phyloP scores from a whole-genome alignment of 495 filamentous ascomycete species.

The Xylaria venustula region DNA sequence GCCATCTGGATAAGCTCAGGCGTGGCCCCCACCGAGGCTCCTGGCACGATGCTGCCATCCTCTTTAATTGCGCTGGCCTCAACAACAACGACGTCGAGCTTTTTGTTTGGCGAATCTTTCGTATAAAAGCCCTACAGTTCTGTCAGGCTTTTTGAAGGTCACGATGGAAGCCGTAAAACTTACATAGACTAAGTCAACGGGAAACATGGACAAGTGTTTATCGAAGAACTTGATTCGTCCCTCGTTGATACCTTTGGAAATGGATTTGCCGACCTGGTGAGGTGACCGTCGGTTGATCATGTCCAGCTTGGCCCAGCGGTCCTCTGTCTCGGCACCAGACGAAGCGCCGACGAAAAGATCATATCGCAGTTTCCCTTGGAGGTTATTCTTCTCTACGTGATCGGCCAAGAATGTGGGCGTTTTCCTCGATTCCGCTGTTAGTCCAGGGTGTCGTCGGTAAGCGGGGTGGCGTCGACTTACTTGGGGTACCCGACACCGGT shows the following conservation, averaged over 20 bases:
- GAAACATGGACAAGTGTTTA: conserved; percentile 92
- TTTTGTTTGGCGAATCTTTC: conserved; percentile 68
- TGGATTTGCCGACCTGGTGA: conserved; percentile 90
- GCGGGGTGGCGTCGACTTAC: conserved; percentile 44
- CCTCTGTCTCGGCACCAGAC: conserved; percentile 87
- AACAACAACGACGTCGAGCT: conserved; percentile 79
- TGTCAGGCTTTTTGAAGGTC: background rate
- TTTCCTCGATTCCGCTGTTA: conserved; percentile 55
- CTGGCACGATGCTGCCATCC: conserved; percentile 85
- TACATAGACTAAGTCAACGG: conserved; percentile 79
- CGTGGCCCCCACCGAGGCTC: conserved; percentile 81
- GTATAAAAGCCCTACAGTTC: conserved; percentile 71
- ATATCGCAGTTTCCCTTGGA: conserved; percentile 82
- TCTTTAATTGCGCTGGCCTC: conserved; percentile 91
- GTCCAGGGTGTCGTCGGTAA: background rate
- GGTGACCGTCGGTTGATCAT: conserved; percentile 87
- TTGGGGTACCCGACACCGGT: conserved; percentile 91
- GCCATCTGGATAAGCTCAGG: conserved; percentile 88
- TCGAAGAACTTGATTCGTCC: conserved; percentile 91
- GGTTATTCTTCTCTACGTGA: conserved; percentile 84
- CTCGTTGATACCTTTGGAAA: conserved; percentile 86
- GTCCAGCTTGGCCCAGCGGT: conserved; percentile 79
- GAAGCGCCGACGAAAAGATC: conserved; percentile 86
- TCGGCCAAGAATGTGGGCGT: conserved; percentile 82
- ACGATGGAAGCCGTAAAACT: conserved; percentile 25